Conservation (phyloP, 2,329 filamentous ascomycete genomes). For the Penicillium aurantiogriseum region DNA sequence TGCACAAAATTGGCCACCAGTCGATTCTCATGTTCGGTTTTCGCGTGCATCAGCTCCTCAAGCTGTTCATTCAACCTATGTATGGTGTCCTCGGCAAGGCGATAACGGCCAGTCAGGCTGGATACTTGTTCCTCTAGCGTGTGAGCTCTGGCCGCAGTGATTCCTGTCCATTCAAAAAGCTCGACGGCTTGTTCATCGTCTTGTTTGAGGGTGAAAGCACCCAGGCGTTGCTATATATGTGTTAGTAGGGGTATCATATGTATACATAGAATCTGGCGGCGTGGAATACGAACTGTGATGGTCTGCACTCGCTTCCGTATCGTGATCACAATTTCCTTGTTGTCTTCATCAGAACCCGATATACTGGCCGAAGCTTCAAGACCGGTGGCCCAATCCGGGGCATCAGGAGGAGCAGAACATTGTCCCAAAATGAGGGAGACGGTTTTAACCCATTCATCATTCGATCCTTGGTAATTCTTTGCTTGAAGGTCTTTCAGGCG, state of each 20-base stretch:
- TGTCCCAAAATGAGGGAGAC: constrained; percentile 39
- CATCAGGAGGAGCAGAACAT: constrained; percentile 14
- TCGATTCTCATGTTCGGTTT: constrained; percentile 56
- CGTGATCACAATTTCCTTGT: constrained; percentile 40
- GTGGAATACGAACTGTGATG: constrained; percentile 46
- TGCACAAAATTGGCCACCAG: constrained; percentile 59
- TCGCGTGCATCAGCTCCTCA: constrained; percentile 57
- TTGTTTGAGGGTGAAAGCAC: constrained; percentile 52
- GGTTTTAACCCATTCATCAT: constrained; percentile 44
- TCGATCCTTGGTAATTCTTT: constrained; percentile 45
- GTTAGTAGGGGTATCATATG: constrained; percentile 16
- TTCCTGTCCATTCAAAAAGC: constrained; percentile 57
- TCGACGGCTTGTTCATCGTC: constrained; percentile 56
- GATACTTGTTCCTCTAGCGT: constrained; percentile 44
- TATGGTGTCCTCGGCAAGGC: constrained; percentile 51
- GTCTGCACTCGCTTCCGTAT: constrained; percentile 47
- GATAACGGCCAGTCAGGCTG: constrained; percentile 41
- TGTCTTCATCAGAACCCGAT: constrained; percentile 23
- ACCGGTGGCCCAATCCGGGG: constrained; percentile 22
- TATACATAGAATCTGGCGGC: not conserved
- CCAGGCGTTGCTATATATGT: constrained; percentile 50
- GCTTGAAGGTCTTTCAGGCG: constrained; percentile 39
- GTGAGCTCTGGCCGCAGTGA: constrained; percentile 47
- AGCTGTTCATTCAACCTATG: constrained; percentile 54
- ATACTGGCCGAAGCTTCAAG: constrained; percentile 37